Evolutionary conservation across 441 rosid species (phyloP), one percentile per base, ranked within the genome.

Genomic region (Macaranga tanarius): DNA sequence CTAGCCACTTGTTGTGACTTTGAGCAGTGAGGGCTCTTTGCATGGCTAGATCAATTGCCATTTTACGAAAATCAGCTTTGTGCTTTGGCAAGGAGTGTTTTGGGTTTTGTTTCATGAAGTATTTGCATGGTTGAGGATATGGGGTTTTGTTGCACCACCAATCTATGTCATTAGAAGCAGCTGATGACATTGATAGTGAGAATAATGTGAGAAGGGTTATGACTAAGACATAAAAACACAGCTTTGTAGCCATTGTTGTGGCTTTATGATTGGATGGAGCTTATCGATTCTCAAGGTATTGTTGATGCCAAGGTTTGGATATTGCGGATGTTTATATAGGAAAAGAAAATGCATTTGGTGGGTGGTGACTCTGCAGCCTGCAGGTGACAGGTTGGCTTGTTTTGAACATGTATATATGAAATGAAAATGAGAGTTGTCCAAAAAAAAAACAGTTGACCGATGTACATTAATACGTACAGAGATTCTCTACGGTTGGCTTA

Each of bases 71-170:
- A 51, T 85, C 84, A 5, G 85, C 67, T 13, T 62, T 72, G 0
- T 64, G 69, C 8, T 69, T 79, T 1, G 84, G 84, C 2, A 60
- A 38, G 11, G 22, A 12, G 68, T 10, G 62, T 15, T 60, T 72
- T 13, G 75, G 71, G 54, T 73, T 75, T 62, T 77, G 79, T 12
- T 45, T 65, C 80, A 80, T 26, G 72, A 81, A 80, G 74, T 78
- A 71, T 45, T 87, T 80, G 79, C 91, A 87, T 23, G 84, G 81
- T 56, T 83, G 72, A 1, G 88, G 87, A 69, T 87, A 7, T 40
- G 91, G 89, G 57, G 88, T 84, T 66, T 83, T 60, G 78, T 65
- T 63, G 77, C 91, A 87, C 88, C 87, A 85, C 45, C 54, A 72
- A 50, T 76, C 73, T 42, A 82, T 73, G 12, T 71, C 75, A 65